Conservation (phyloP, 169 alveolate species). For the Cystoisospora suis region DNA sequence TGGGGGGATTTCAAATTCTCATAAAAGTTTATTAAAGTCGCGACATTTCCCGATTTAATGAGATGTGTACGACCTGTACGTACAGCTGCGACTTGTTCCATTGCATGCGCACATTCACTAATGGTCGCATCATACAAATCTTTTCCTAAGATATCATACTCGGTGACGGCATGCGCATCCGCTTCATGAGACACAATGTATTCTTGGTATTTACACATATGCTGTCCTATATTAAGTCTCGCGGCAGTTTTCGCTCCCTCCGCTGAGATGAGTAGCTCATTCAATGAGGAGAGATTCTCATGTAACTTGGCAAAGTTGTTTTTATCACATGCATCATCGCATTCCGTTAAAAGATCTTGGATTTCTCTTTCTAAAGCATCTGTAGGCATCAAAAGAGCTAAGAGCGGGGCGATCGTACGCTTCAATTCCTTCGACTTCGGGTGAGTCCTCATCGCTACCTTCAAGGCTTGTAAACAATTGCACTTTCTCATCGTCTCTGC, state of each 20-base stretch:
- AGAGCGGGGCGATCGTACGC: constrained; percentile 84
- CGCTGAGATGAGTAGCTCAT: constrained; percentile 75
- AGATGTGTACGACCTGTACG: constrained; percentile 40
- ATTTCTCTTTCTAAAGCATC: constrained; percentile 86
- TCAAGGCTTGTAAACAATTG: constrained; percentile 67
- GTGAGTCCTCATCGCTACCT: constrained; percentile 87
- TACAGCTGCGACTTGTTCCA: constrained; percentile 64
- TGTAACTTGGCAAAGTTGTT: constrained; percentile 65
- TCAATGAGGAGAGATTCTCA: constrained; percentile 69
- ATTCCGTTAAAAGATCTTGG: constrained; percentile 79
- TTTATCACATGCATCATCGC: constrained; percentile 73
- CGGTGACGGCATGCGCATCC: constrained; percentile 47
- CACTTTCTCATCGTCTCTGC: constrained; percentile 72
- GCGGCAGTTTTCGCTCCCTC: constrained; percentile 76
- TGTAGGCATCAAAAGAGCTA: constrained; percentile 89
- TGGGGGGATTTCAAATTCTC: constrained; percentile 41
- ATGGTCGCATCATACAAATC: constrained; percentile 63
- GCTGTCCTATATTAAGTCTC: constrained; percentile 49
- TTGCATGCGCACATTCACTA: constrained; percentile 64
- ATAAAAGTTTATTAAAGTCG: constrained; percentile 47
- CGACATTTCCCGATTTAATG: constrained; percentile 60
- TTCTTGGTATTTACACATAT: constrained; percentile 30
- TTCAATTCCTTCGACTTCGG: constrained; percentile 80
- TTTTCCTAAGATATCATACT: constrained; percentile 61
- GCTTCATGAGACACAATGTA: constrained; percentile 38